Evolutionary conservation across 108 stramenopile genomes (phyloP).

Genomic region (Mayamaea pseudoterrestris): DNA sequence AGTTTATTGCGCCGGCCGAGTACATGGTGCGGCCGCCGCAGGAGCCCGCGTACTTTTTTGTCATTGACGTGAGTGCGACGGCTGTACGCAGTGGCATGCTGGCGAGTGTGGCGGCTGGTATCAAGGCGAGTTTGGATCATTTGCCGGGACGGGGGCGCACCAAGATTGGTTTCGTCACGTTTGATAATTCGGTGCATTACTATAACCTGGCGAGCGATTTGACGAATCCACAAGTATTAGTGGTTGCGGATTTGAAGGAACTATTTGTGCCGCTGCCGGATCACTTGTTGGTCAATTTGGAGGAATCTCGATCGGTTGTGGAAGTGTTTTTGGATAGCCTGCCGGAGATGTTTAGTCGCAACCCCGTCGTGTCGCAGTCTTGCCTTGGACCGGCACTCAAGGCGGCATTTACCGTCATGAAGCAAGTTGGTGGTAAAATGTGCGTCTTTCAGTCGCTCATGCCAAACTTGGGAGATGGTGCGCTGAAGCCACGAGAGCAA

Average conservation of each 20-base stretch:
- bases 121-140: constrained; percentile 75
- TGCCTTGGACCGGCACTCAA: constrained; percentile 91
- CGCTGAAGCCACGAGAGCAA: constrained; percentile 84
- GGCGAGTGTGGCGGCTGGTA: constrained; percentile 58
- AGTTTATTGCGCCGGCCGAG: constrained; percentile 89
- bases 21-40: constrained; percentile 99
- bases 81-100: constrained; percentile 86
- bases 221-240: constrained; percentile 86
- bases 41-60: constrained; percentile 94
- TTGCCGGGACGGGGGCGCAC: constrained; percentile 82
- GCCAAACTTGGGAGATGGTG: constrained; percentile 88
- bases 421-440: constrained; percentile 96
- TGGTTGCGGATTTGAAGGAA: constrained; percentile 88
- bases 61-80: constrained; percentile 86
- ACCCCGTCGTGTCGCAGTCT: constrained; percentile 29
- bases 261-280: constrained; percentile 93
- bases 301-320: constrained; percentile 75
- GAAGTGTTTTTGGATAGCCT: constrained; percentile 88
- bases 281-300: constrained; percentile 90
- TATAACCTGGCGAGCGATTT: constrained; percentile 84
- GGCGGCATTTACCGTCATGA: constrained; percentile 92
- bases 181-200: constrained; percentile 90
- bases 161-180: constrained; percentile 91
- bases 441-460: constrained; percentile 80
- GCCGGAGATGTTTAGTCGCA: constrained; percentile 84